phyloP scores from a whole-genome alignment of 2,329 filamentous ascomycete species.

The Nemania abortiva region DNA sequence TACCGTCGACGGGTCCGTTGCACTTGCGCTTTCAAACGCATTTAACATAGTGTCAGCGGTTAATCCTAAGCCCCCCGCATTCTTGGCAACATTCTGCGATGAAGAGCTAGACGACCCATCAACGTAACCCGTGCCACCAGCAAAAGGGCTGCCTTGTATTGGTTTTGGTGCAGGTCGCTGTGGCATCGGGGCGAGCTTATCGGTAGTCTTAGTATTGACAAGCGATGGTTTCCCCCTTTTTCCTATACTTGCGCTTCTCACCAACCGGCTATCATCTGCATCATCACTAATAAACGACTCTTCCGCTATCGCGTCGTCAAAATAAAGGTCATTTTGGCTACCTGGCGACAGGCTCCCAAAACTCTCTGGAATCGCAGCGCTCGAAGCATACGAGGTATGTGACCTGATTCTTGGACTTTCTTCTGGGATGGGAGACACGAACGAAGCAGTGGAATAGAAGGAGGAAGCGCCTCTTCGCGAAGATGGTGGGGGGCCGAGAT shows the following conservation, averaged over 20 bases:
- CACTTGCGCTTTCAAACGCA: slow-evolving; percentile 63
- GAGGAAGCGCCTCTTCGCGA: slow-evolving; percentile 71
- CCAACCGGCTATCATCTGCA: slow-evolving; percentile 67
- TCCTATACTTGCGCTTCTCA: slow-evolving; percentile 71
- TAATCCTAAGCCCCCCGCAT: slow-evolving; percentile 47
- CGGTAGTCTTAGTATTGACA: slow-evolving; percentile 59
- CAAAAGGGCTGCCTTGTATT: slow-evolving; percentile 56
- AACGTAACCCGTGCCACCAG: slow-evolving; percentile 60
- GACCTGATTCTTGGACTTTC: slow-evolving; percentile 71
- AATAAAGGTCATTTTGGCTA: slow-evolving; percentile 63
- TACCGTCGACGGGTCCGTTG: slow-evolving; percentile 56
- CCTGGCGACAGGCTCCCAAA: slow-evolving; percentile 68
- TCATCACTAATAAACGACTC: slow-evolving; percentile 61
- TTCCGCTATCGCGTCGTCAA: slow-evolving; percentile 63
- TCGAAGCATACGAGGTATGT: slow-evolving; percentile 76
- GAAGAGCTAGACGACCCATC: slow-evolving; percentile 63
- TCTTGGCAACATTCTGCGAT: slow-evolving; percentile 52
- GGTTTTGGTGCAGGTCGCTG: slow-evolving; percentile 55
- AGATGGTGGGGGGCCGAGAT: slow-evolving; percentile 70
- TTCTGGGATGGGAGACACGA: slow-evolving; percentile 81
- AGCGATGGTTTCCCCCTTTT: slow-evolving; percentile 70
- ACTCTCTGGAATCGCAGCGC: slow-evolving; percentile 76
- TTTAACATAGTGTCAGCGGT: slow-evolving; percentile 63
- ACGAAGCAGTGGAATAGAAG: slow-evolving; percentile 74
- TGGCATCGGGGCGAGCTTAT: slow-evolving; percentile 46